These are phyloP conservation scores for Gossypium lobatum DNA, from an alignment of 441 rosid genomes.

Conservation along the genomic window DNA sequence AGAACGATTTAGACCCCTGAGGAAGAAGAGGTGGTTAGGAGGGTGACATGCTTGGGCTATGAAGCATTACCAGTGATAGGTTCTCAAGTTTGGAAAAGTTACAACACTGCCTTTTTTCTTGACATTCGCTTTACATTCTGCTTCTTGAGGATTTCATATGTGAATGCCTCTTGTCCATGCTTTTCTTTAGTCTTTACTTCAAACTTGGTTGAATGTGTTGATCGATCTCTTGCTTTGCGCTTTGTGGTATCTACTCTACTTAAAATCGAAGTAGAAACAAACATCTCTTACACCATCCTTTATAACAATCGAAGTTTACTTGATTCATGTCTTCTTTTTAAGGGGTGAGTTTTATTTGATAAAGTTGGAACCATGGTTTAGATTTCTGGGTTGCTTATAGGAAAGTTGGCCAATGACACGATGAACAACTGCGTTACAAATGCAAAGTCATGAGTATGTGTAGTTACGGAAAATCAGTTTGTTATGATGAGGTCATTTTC, in stretches of 20 bases:
- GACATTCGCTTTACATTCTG: not conserved
- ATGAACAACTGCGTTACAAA: not conserved
- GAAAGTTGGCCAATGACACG: not conserved
- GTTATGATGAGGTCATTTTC: not conserved
- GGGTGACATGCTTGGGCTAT: not conserved
- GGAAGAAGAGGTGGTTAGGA: slow-evolving; percentile 14
- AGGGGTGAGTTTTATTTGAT: not conserved
- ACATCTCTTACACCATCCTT: not conserved
- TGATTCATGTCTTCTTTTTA: not conserved
- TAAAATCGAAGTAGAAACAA: not conserved
- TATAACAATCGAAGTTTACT: not conserved
- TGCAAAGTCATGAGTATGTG: not conserved
- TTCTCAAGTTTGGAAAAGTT: not conserved
- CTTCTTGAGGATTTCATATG: not conserved
- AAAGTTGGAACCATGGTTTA: not conserved
- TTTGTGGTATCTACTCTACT: not conserved
- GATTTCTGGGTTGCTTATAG: not conserved
- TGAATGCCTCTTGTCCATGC: not conserved
- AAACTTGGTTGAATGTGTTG: not conserved
- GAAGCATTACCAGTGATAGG: not conserved
- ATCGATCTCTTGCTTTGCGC: not conserved
- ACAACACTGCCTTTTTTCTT: not conserved
- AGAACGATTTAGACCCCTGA: not conserved
- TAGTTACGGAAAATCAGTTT: not conserved
- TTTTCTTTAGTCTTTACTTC: not conserved